A percentile compares a stretch with the other conserved stretches of the same genome.
Conservation (phyloP, 805 yeast genomes). For the Suhomyces prunicola region DNA sequence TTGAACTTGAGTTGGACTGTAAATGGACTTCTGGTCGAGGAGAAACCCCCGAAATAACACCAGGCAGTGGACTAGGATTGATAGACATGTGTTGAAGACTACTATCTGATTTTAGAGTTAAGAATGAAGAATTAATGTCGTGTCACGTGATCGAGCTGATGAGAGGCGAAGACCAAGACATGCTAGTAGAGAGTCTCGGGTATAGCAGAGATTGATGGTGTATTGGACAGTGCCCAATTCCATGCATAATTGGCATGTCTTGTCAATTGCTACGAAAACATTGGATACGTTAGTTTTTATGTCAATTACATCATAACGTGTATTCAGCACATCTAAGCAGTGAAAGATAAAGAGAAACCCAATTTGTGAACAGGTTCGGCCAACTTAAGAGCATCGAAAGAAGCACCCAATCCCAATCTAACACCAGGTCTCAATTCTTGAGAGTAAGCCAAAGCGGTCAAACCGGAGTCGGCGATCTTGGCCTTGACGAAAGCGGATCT, state of each 20-base stretch:
- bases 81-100: not conserved
- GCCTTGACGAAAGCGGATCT: constrained; percentile 88
- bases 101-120: not conserved
- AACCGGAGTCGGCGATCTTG: constrained; percentile 93
- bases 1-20: not conserved
- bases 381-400: constrained; percentile 92
- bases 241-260: not conserved
- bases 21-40: not conserved
- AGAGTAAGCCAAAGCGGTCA: constrained; percentile 89
- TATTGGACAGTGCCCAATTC: too few relatives aligned
- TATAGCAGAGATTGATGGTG: too few relatives aligned
- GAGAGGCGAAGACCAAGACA: not conserved
- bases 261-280: not conserved
- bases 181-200: too few relatives aligned
- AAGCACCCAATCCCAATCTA: constrained; percentile 93
- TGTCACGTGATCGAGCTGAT: not conserved
- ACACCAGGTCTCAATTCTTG: constrained; percentile 96
- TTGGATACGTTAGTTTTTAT: not conserved
- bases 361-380: constrained; percentile 97
- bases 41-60: not conserved
- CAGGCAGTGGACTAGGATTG: not conserved
- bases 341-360: constrained; percentile 90
- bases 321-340: constrained; percentile 56
- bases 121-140: not conserved
- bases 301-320: not conserved